Evolutionary conservation across 2,329 filamentous ascomycete species (phyloP), one percentile per base, ranked within the genome.

Genomic region (Achaetomium macrosporum): DNA sequence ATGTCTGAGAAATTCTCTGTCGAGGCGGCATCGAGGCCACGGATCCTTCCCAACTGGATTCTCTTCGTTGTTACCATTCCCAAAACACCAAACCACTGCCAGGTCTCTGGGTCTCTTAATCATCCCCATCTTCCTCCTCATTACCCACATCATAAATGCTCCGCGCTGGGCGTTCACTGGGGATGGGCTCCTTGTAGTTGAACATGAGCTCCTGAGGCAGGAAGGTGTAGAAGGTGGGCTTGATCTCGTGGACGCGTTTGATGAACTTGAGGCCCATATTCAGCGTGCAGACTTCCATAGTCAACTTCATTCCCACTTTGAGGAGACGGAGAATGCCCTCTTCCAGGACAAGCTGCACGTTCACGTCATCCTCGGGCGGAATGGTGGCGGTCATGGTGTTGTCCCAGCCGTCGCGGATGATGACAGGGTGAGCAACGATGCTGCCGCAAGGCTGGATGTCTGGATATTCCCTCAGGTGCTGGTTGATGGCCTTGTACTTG

Each of bases 181-280:
- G 61, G 2, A 64, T 64, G 0, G 84, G 84, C 20, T 77, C 69
- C 65, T 83, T 87, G 76, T 80, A 90, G 16, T 75, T 67, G 19
- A 75, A 61, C 84, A 91, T 87, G 58, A 87, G 70, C 59, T 85
- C 80, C 65, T 91, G 88, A 1, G 80, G 77, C 25, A 90, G 70
- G 52, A 82, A 81, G 0, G 73, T 77, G 63, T 87, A 82, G 64
- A 87, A 88, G 0, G 77, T 79, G 3, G 81, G 81, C 52, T 79
- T 77, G 11, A 84, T 65, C 0, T 74, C 74, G 29, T 71, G 64
- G 15, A 85, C 65, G 2, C 74, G 68, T 63, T 84, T 84, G 64
- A 90, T 79, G 65, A 86, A 90, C 57, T 73, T 75, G 20, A 88
- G 55, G 2, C 82, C 85, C 20, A 75, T 74, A 56, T 76, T 76